Evolutionary conservation across 1,284 basidiomycete genomes (phyloP).

Genomic region (Trichosporon sp.): DNA sequence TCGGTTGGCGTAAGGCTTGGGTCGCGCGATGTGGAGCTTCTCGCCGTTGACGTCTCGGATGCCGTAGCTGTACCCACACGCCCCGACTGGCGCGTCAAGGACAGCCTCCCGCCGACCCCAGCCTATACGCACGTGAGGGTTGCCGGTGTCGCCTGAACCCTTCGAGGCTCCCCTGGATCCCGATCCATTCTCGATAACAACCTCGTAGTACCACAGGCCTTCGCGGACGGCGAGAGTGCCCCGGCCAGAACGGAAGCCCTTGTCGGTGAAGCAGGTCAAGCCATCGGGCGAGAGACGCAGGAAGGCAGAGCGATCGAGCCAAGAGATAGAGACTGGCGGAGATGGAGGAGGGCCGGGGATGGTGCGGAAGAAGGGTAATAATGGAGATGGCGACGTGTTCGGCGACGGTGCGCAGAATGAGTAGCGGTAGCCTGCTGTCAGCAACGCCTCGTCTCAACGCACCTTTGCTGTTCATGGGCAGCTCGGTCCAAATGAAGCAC

Average conservation of each 20-base stretch:
- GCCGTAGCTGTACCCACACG: conserved; percentile 92
- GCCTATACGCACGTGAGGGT: conserved; percentile 77
- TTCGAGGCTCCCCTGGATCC: conserved; percentile 53
- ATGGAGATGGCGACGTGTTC: conserved; percentile 31
- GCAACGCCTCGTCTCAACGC: neutral
- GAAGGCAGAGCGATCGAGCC: conserved; percentile 54
- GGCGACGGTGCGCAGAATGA: conserved; percentile 49
- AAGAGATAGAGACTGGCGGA: conserved; percentile 47
- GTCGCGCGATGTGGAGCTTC: conserved; percentile 77
- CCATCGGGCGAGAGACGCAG: conserved; percentile 79
- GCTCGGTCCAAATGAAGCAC: conserved; percentile 45
- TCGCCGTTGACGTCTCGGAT: conserved; percentile 87
- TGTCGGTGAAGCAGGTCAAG: conserved; percentile 69
- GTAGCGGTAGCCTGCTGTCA: conserved; percentile 48
- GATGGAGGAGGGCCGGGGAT: conserved; percentile 37
- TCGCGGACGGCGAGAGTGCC: conserved; percentile 83
- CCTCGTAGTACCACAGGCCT: conserved; percentile 93
- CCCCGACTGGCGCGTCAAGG: conserved; percentile 84
- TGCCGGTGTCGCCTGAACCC: conserved; percentile 34
- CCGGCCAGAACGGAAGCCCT: conserved; percentile 84
- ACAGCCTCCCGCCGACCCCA: conserved; percentile 88
- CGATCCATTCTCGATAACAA: conserved; percentile 68
- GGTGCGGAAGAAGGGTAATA: conserved; percentile 44
- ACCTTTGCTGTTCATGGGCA: conserved; percentile 47
- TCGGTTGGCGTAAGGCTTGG: conserved; percentile 63